Conservation (phyloP, 2,329 filamentous ascomycete species). For the Fusarium anguioides region DNA sequence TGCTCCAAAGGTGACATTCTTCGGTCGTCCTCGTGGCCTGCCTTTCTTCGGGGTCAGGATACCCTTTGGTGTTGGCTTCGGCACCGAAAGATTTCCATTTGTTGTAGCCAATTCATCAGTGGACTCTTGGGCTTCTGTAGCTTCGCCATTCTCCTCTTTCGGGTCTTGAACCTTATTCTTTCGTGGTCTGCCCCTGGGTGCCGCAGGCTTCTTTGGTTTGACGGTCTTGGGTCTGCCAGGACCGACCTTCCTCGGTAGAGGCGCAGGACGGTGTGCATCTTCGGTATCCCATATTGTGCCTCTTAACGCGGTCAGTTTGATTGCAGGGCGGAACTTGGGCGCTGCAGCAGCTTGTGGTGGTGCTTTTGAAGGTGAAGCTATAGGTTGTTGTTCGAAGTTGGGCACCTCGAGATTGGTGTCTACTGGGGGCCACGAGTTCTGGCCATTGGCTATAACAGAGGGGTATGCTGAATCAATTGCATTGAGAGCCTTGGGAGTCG, state of each 20-base stretch:
- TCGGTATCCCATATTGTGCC: constrained; percentile 55
- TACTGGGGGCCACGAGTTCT: constrained; percentile 22
- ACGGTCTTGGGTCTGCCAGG: constrained; percentile 32
- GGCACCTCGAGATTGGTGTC: constrained; percentile 9
- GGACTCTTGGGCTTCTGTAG: constrained; percentile 13
- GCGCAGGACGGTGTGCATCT: constrained; percentile 27
- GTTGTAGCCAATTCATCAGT: constrained; percentile 28
- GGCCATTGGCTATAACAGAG: constrained; percentile 41
- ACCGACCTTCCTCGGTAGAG: constrained; percentile 40
- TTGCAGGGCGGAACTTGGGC: constrained; percentile 47
- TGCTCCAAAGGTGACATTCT: constrained; percentile 65
- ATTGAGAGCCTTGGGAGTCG: constrained; percentile 47
- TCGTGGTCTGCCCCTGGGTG: constrained; percentile 35
- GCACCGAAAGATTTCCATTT: constrained; percentile 31
- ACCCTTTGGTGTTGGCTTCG: constrained; percentile 58
- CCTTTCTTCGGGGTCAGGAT: constrained; percentile 67
- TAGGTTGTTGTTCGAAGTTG: not conserved
- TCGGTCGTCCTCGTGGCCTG: constrained; percentile 54
- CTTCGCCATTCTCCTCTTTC: constrained; percentile 1
- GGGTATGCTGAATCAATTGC: constrained; percentile 50
- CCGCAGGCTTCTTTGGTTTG: constrained; percentile 39
- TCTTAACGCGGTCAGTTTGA: constrained; percentile 52
- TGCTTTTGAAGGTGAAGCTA: constrained; percentile 19
- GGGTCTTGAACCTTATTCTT: constrained; percentile 38
- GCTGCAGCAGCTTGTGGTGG: constrained; percentile 24